Evolutionary conservation across 2,329 filamentous ascomycete species (phyloP).

Genomic region (Corinectria fuckeliana): DNA sequence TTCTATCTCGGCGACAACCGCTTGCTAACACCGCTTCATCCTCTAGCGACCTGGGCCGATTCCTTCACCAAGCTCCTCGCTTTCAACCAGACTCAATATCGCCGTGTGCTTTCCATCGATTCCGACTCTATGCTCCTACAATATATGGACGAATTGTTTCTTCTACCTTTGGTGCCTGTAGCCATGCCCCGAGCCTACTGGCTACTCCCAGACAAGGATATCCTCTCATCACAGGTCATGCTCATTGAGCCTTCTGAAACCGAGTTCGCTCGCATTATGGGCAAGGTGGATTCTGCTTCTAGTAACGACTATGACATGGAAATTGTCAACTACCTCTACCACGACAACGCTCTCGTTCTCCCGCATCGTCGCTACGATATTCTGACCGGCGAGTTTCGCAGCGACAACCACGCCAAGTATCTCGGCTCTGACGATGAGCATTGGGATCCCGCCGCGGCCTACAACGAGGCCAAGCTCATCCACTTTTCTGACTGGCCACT

Average conservation of each 20-base stretch:
- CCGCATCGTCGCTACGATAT: slow-evolving; percentile 69
- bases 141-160: slow-evolving; percentile 74
- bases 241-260: slow-evolving; percentile 62
- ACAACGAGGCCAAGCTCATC: slow-evolving; percentile 68
- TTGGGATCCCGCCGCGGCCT: slow-evolving; percentile 62
- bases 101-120: slow-evolving; percentile 57
- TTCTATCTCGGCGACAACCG: background rate
- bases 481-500: slow-evolving; percentile 77
- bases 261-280: slow-evolving; percentile 53
- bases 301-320: slow-evolving; percentile 68
- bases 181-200: slow-evolving; percentile 78
- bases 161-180: slow-evolving; percentile 64
- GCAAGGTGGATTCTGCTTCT: slow-evolving; percentile 30
- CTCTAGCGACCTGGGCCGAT: slow-evolving; percentile 63
- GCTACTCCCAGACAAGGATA: slow-evolving; percentile 60
- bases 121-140: slow-evolving; percentile 69
- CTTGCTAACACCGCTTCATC: background rate
- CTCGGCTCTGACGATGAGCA: slow-evolving; percentile 50
- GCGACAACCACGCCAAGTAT: slow-evolving; percentile 54
- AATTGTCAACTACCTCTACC: slow-evolving; percentile 68
- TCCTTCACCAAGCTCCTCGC: slow-evolving; percentile 73
- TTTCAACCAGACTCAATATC: slow-evolving; percentile 70
- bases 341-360: slow-evolving; percentile 63
- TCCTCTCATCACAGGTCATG: slow-evolving; percentile 65
- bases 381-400: slow-evolving; percentile 68